phyloP scores from a whole-genome alignment of 2,329 filamentous ascomycete species.

The Lecanicillium sp. region DNA sequence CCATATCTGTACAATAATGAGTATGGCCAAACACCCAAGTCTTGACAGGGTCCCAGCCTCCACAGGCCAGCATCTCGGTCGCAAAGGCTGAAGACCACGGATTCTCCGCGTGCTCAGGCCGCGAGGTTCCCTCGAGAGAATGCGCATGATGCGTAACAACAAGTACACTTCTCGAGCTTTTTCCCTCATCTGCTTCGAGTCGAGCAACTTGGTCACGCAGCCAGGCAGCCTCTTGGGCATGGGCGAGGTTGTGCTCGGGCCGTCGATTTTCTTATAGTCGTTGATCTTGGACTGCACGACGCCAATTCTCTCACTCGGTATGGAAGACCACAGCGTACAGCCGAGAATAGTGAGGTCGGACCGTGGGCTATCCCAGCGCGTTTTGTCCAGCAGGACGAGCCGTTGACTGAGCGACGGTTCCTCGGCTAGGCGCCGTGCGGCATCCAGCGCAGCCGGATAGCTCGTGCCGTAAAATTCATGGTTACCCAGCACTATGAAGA shows the following conservation, averaged over 20 bases:
- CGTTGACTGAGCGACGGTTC: constrained; percentile 24
- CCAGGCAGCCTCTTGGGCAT: constrained; percentile 42
- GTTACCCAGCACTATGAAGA: constrained; percentile 44
- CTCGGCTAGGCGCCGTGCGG: constrained; percentile 21
- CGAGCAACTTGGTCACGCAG: constrained; percentile 29
- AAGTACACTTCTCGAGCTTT: constrained; percentile 25
- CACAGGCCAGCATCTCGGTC: constrained; percentile 32
- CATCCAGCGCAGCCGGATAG: constrained; percentile 20
- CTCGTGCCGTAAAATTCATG: constrained; percentile 40
- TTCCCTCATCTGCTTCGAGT: constrained; percentile 11
- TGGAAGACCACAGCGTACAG: constrained; percentile 41
- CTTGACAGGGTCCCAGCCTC: constrained; percentile 23
- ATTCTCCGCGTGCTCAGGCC: constrained; percentile 37
- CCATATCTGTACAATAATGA: constrained; percentile 32
- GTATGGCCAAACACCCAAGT: constrained; percentile 42
- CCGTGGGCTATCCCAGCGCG: constrained; percentile 18
- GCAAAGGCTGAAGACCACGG: constrained; percentile 42
- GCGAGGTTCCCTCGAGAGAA: constrained; percentile 36
- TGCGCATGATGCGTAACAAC: constrained; percentile 52
- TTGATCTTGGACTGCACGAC: constrained; percentile 36
- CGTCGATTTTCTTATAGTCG: constrained; percentile 45
- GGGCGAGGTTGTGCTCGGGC: constrained; percentile 44
- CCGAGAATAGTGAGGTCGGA: constrained; percentile 37
- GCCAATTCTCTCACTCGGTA: constrained; percentile 29
- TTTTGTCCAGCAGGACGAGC: constrained; percentile 31